These are phyloP conservation scores for Xylaria sp. DNA, from an alignment of 2,329 filamentous ascomycete genomes.

Conservation along the genomic window DNA sequence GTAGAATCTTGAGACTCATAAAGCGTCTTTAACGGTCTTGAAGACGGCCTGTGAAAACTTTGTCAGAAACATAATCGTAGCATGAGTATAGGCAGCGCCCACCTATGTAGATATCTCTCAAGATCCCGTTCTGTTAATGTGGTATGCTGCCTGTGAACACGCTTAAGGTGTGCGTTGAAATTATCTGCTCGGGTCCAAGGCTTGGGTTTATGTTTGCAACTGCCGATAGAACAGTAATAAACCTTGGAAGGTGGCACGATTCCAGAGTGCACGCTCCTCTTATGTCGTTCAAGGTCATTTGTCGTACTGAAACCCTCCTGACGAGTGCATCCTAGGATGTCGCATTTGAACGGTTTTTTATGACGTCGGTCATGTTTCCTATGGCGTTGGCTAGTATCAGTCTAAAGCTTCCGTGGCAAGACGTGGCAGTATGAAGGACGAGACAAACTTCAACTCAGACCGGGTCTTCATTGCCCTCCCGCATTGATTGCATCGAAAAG, in stretches of 20 bases:
- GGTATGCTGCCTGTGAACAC: constrained; percentile 53
- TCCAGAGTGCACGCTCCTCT: constrained; percentile 60
- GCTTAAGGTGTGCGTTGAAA: constrained; percentile 71
- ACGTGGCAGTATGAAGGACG: background rate
- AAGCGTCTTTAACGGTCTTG: background rate
- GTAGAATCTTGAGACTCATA: constrained; percentile 7
- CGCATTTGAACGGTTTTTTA: constrained; percentile 60
- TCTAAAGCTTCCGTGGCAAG: constrained; percentile 12
- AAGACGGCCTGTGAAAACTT: background rate
- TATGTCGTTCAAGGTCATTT: constrained; percentile 80
- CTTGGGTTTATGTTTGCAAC: constrained; percentile 59
- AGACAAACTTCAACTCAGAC: constrained; percentile 51
- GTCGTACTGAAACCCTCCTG: constrained; percentile 68
- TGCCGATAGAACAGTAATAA: constrained; percentile 54
- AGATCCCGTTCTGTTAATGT: constrained; percentile 36
- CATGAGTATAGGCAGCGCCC: background rate
- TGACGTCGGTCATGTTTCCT: constrained; percentile 76
- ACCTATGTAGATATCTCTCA: constrained; percentile 32
- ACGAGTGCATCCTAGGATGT: constrained; percentile 50
- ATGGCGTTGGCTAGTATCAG: constrained; percentile 14
- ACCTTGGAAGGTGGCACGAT: constrained; percentile 43
- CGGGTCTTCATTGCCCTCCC: constrained; percentile 41
- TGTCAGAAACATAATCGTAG: constrained; percentile 16
- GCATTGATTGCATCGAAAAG: constrained; percentile 38
- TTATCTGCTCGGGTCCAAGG: constrained; percentile 80